Base-by-base conservation (phyloP, 768 basidiomycete species). In the Gautieria morchelliformis region DNA sequence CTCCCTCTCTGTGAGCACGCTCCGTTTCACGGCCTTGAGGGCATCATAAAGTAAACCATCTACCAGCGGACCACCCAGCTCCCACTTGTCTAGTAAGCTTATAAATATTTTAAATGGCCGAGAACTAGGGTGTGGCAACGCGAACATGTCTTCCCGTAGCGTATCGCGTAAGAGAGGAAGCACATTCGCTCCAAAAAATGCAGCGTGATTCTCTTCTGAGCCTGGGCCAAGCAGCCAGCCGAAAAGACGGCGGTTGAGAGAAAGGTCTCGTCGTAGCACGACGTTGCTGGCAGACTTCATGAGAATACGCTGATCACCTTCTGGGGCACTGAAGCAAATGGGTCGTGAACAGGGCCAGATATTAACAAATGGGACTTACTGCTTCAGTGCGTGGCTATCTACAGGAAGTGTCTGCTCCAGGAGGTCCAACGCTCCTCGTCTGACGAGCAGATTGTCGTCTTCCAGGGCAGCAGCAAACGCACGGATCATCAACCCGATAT, bases 91-190 rank as follows among this genome's bases (percentile, higher is more conserved):
- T 62, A 97, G 74, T 17, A 98, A 70, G 1, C 93, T 94, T 22
- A 98, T 85, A 68, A 96, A 94, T 35, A 98, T 88, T 70, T 94
- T 95, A 79, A 93, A 98, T 0, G 96, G 92, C 24, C 90, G 75
- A 4, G 88, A 87, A 60, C 85, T 84, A 62, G 91, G 92, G 58
- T 84, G 83, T 51, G 79, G 77, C 24, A n/a, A 17, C 2, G 83
- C 83, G 2, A 80, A 74, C 89, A 93, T 92, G 61, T 93, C 90
- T 46, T 78, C 75, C 86, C 80, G 83, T 42, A 98, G 70, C 0
- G 92, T 89, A 3, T 74, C 69, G 33, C 74, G 73, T 14, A 98
- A 73, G 4, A 93, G 74, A 0, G 83, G 81, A n/a, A 97, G 73
- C 1, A 83, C 82, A 67, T 95, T 72, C 32, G 77, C 66, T 55